These are phyloP conservation scores for Pistacia atlantica DNA, from an alignment of 345 rosid genomes.

Conservation along the genomic window DNA sequence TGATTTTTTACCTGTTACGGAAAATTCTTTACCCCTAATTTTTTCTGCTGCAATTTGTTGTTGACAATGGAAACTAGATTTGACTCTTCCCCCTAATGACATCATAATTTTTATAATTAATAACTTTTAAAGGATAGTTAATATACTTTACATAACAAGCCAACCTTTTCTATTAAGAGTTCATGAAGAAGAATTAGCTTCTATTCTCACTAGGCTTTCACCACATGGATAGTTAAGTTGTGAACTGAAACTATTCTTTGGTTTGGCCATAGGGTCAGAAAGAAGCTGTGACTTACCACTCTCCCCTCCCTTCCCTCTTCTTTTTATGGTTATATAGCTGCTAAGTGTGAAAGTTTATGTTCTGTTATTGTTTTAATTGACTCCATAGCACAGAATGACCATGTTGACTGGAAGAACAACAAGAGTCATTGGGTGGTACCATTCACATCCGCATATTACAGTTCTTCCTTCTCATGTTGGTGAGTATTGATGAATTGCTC, in stretches of 20 bases:
- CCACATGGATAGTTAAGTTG: neutral
- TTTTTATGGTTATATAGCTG: neutral
- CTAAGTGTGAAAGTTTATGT: neutral
- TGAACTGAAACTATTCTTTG: neutral
- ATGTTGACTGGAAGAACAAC: constrained; percentile 77
- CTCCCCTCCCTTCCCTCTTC: too few species aligned
- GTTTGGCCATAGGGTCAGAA: neutral
- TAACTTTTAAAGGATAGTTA: neutral
- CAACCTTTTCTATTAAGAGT: neutral
- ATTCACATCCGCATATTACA: constrained; percentile 98
- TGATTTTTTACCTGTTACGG: neutral
- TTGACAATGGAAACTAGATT: constrained; percentile 11
- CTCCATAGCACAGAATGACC: constrained; percentile 77
- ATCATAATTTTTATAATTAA: neutral
- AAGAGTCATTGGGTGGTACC: constrained; percentile 98
- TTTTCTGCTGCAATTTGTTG: neutral
- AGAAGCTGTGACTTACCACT: neutral
- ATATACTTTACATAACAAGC: neutral
- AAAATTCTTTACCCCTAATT: neutral
- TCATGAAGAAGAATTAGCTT: neutral
- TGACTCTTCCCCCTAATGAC: neutral
- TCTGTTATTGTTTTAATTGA: constrained; percentile 33
- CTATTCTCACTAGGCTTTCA: neutral
- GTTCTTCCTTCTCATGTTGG: constrained; percentile 99
- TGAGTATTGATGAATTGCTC: constrained; percentile 30